Evolutionary conservation across 2,329 filamentous ascomycete genomes (phyloP).

Genomic region (Aspergillus eucalypticola): DNA sequence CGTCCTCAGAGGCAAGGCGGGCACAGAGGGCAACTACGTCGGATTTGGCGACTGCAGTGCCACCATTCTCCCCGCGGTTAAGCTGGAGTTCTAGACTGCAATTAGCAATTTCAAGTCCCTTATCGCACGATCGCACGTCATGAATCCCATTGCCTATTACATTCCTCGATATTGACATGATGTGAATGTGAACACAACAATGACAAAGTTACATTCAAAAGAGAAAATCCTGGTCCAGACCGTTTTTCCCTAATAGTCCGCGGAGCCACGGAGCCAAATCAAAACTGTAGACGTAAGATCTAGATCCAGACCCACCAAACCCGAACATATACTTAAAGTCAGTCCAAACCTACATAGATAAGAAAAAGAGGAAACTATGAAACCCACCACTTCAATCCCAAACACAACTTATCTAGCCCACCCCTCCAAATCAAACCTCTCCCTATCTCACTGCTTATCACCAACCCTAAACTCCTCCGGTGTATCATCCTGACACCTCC

Average conservation of each 20-base stretch:
- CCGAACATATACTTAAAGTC: background rate
- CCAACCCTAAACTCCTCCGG: conserved; percentile 46
- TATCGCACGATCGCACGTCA: too few relatives aligned
- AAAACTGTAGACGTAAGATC: background rate
- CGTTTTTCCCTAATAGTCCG: background rate
- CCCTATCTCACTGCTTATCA: background rate
- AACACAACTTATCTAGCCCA: too few relatives aligned
- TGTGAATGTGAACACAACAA: too few relatives aligned
- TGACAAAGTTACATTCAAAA: background rate
- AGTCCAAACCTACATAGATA: background rate
- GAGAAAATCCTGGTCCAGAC: background rate
- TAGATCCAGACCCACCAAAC: background rate
- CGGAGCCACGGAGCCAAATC: background rate
- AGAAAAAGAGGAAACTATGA: background rate
- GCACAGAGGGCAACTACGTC: conserved; percentile 65
- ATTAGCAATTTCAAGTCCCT: too few relatives aligned
- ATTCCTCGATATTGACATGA: background rate
- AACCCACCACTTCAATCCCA: background rate
- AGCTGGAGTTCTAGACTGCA: conserved; percentile 23
- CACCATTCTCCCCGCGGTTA: conserved; percentile 55
- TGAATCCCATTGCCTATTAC: too few relatives aligned
- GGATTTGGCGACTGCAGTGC: conserved; percentile 76
- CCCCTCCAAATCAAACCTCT: too few relatives aligned
- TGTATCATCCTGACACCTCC: conserved; percentile 57
- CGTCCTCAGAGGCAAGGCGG: conserved; percentile 65